A percentile compares a stretch with the other conserved stretches of the same genome.
Evolutionary conservation across 768 basidiomycete species (phyloP).

Genomic region (Porphyrellus cyaneotinctus): DNA sequence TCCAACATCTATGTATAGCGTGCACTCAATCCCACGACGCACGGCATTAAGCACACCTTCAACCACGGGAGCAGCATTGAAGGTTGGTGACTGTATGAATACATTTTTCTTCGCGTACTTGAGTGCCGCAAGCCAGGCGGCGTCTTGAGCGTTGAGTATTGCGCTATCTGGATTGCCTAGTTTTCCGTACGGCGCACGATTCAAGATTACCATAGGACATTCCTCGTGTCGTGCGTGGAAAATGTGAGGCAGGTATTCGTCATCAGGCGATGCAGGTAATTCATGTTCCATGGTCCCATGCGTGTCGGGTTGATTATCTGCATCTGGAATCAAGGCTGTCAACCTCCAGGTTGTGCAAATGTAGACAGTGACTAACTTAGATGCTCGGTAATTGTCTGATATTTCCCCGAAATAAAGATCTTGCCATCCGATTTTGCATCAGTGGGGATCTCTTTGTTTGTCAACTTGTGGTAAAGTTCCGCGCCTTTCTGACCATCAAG

Average conservation of each 20-base stretch:
- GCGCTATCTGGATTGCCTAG: slow-evolving; percentile 39
- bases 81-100: slow-evolving; percentile 74
- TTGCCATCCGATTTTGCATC: slow-evolving; percentile 9
- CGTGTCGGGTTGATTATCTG: slow-evolving; percentile 35
- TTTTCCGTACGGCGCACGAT: slow-evolving; percentile 56
- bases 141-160: slow-evolving; percentile 57
- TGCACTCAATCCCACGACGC: slow-evolving; percentile 55
- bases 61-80: slow-evolving; percentile 63
- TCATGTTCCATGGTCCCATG: slow-evolving; percentile 28
- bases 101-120: slow-evolving; percentile 54
- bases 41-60: slow-evolving; percentile 57
- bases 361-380: slow-evolving; percentile 28
- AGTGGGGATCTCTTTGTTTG: slow-evolving; percentile 7
- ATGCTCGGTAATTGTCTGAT: slow-evolving; percentile 39
- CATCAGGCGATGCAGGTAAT: slow-evolving; percentile 25
- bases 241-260: slow-evolving; percentile 59
- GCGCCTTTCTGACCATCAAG: slow-evolving; percentile 26
- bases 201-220: slow-evolving; percentile 64
- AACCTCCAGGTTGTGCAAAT: background rate
- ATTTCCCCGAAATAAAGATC: slow-evolving; percentile 29
- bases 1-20: slow-evolving; percentile 56
- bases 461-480: slow-evolving; percentile 24
- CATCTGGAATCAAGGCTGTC: slow-evolving; percentile 22
- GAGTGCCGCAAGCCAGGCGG: slow-evolving; percentile 64
- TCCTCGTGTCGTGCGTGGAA: slow-evolving; percentile 53